Percentiles rank a stretch among this genome's conserved stretches.
These are phyloP conservation scores for Cryptococcus sp. DNA, from an alignment of 1,284 basidiomycete genomes.

Conservation along the genomic window DNA sequence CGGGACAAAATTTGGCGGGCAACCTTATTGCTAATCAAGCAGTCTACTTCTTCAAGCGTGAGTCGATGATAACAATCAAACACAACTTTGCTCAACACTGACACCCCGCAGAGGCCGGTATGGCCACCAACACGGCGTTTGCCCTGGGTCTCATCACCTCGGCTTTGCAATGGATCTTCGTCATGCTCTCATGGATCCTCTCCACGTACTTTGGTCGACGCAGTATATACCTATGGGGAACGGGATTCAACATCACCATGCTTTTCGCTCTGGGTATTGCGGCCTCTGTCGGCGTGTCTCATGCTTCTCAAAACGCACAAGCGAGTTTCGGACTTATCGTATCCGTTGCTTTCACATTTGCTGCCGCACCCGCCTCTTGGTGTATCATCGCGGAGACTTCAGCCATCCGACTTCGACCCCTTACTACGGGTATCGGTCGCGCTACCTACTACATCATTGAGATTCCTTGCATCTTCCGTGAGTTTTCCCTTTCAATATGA, in stretches of 20 bases:
- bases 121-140: slow-evolving; percentile 37
- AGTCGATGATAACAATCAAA: slow-evolving; percentile 7
- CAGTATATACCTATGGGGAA: slow-evolving; percentile 26
- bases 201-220: slow-evolving; percentile 35
- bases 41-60: slow-evolving; percentile 43
- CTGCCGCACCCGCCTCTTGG: slow-evolving; percentile 38
- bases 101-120: slow-evolving; percentile 36
- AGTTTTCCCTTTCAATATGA: slow-evolving; percentile 2
- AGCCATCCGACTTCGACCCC: slow-evolving; percentile 39
- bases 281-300: slow-evolving; percentile 23
- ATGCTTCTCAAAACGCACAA: slow-evolving; percentile 28
- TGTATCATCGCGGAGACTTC: slow-evolving; percentile 44
- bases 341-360: slow-evolving; percentile 37
- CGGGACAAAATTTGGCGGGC: slow-evolving; percentile 47
- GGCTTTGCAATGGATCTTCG: slow-evolving; percentile 43
- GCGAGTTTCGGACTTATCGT: slow-evolving; percentile 37
- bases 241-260: slow-evolving; percentile 26
- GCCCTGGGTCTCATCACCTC: slow-evolving; percentile 43
- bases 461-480: slow-evolving; percentile 39
- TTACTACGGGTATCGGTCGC: slow-evolving; percentile 44
- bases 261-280: slow-evolving; percentile 31
- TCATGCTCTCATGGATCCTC: slow-evolving; percentile 40
- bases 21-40: slow-evolving; percentile 44
- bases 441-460: slow-evolving; percentile 43
- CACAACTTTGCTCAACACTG: slow-evolving; percentile 2